Base-by-base conservation (phyloP, 352 stramenopile genomes). In the Phytophthora niederhauseri region DNA sequence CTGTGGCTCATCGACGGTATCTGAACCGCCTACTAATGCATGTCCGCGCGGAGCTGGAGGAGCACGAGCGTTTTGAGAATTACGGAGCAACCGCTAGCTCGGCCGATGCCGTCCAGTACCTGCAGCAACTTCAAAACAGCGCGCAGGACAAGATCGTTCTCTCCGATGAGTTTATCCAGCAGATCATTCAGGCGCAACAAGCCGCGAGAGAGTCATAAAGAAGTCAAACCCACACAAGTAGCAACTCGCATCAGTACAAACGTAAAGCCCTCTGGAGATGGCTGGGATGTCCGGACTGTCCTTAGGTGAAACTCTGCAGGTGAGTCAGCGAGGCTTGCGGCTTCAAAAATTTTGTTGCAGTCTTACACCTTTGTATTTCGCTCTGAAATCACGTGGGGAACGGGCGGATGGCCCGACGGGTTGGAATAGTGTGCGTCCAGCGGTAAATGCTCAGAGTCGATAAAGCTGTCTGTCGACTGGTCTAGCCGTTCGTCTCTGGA, bases 121-220 rank as follows among this genome's bases (percentile, higher is more conserved):
- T 93, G 60, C 86, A 96, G 67, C 88, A 96, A 78, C 75, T 96
- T 53, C 88, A 93, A 70, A 94, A 94, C 74, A 84, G 73, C 62
- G 86, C 86, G 26, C 88, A 96, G 68, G 85, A 96, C 76, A 96
- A 94, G 70, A 92, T 94, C 64, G 81, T 94, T 63, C 81, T 94
- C 36, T 92, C 85, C n/a, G 83, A 92, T 69, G 75, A 81, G 64
- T 96, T 94, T 72, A 93, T 94, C 64, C 86, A 96, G 73, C 79
- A 93, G 65, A 85, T 94, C 63, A 92, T 94, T 65, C 76, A 91
- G 55, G 83, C 86, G 20, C 86, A 94, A 61, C 85, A 94, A 64
- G 82, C 77, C 12, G 88, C 88, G 43, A 80, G 87, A 48, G 87
- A 96, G 64, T 94, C 86, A 20, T 95, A 85, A 73, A 64, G 20